These are phyloP conservation scores for Primulina eburnea DNA, from an alignment of 257 asterid species.

Conservation along the genomic window DNA sequence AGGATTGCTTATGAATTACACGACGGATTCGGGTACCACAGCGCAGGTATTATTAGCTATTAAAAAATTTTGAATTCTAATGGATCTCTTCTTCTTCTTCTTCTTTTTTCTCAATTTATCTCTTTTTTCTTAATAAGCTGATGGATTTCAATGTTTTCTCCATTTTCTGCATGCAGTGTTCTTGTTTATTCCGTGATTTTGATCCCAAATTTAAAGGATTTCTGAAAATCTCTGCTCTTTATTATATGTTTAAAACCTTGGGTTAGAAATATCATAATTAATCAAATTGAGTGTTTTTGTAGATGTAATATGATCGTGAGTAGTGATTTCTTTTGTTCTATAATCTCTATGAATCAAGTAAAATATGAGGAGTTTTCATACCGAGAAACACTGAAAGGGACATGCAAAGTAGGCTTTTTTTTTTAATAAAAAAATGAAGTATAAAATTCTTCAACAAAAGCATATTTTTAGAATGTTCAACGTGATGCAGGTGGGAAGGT, in stretches of 20 bases:
- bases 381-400: too few relatives aligned
- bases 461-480: not conserved
- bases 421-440: too few relatives aligned
- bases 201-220: not conserved
- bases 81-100: not conserved
- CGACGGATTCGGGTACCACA: conserved; percentile 31
- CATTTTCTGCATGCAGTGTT: not conserved
- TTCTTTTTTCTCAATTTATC: not conserved
- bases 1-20: conserved; percentile 22
- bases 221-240: not conserved
- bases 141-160: not conserved
- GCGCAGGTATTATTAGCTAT: conserved; percentile 34
- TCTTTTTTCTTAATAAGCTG: not conserved
- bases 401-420: too few relatives aligned
- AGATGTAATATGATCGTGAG: not conserved
- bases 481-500: conserved; percentile 58
- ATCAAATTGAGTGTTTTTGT: not conserved
- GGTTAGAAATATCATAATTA: too few relatives aligned
- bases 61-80: not conserved
- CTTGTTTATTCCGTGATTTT: not conserved
- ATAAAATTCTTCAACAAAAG: not conserved
- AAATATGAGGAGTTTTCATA: too few relatives aligned
- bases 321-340: not conserved
- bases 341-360: not conserved
- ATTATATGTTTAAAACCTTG: too few relatives aligned